Base-by-base conservation (phyloP, 148 eudicot genomes). In the Nepenthes mirabilis region DNA sequence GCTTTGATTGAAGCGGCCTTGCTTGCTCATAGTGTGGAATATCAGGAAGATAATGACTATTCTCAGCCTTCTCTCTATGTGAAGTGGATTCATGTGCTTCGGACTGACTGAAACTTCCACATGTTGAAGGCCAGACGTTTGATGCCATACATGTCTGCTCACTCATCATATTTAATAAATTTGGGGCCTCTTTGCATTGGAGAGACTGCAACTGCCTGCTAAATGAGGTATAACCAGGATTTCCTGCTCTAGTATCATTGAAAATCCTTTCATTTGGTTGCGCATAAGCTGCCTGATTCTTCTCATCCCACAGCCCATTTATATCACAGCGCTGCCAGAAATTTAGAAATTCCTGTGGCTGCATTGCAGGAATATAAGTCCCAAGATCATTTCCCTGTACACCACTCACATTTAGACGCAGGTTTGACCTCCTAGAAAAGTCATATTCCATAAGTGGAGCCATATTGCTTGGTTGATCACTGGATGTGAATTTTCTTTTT, bases 401-500 rank as follows among this genome's bases (percentile, higher is more conserved):
- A 59, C 45, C 45, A 40, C 45, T 37, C 52, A 36, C 36, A 60
- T 58, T 56, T 33, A 56, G 65, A 58, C 60, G 65, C 34, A 62
- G 56, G 53, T 64, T 69, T 52, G 71, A 68, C 33, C 57, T 60
- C 56, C 52, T 50, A n/a, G 58, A 68, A 58, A 58, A 37, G 33
- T 66, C 62, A 65, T 60, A 60, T 43, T 51, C 68, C 32, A 36
- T 13, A 58, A 13, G 37, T 56, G 83, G 47, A 63, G 63, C 47
- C 32, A 9, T 12, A 13, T 57, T 23, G 34, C 58, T 71, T 10
- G 64, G 64, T 37, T 52, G 59, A 78, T 73, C 77, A 47, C 50
- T 62, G 45, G 67, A 59, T 52, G 33, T 14, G 47, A 48, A 48
- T 63, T 77, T 80, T 67, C 75, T 77, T 66, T 77, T 82, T 62